Evolutionary conservation across 2,329 filamentous ascomycete species (phyloP), one percentile per base, ranked within the genome.

Genomic region (Zarea fungicola): DNA sequence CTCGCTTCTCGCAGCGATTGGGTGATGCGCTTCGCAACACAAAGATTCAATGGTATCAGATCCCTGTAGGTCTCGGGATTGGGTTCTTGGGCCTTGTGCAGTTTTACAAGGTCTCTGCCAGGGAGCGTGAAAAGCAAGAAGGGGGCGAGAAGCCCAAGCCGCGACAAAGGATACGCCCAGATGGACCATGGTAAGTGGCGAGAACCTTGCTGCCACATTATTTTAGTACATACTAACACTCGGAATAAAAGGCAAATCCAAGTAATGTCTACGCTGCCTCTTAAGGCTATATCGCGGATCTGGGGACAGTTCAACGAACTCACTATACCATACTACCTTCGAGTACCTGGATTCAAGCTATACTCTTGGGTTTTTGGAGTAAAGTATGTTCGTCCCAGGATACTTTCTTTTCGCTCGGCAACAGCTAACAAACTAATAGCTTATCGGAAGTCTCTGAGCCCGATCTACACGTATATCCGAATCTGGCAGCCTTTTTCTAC

Each of bases 401-500:
- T 13, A n/a, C 31, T 11, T 2, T n/a, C n/a, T n/a, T n/a, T n/a
- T n/a, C n/a, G n/a, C n/a, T n/a, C n/a, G 16, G 11, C 16, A 19
- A 37, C 19, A n/a, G 18, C 47, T 52, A 18, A 52, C 34, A 22
- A 19, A 8, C 5, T 3, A 3, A 18, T 61, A 87, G 84, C 65
- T 78, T 99, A 50, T 80, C 85, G 51, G 93, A 99, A 71, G 84
- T 96, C 16, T 81, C 84, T 26, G 91, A 99, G 63, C 81, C 85
- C 16, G 93, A 99, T 60, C 81, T 99, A 18, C 90, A 88, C 64
- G 80, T 80, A 41, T 99, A 93, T 65, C 88, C 90, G 18, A 99
- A 99, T 63, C 81, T 99, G 34, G 89, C 92, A 6, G 83, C 92
- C 51, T 99, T 99, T 76, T 99, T 99, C 75, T 99, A 97, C 68